Conservation (phyloP, 1,284 basidiomycete genomes). For the Lentinula novae-zelandiae region DNA sequence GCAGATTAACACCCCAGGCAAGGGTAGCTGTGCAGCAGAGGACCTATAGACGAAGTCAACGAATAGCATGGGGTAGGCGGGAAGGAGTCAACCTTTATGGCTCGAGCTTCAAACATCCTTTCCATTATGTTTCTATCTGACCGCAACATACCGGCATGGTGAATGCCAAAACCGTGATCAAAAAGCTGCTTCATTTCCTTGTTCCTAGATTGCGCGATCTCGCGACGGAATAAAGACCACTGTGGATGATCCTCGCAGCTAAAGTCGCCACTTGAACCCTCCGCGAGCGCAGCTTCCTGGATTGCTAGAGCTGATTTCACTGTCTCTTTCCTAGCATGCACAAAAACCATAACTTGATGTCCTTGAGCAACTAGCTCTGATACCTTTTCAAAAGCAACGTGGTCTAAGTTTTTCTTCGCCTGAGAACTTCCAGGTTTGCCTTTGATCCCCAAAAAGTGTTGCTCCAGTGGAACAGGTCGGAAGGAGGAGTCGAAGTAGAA, state of each 20-base stretch:
- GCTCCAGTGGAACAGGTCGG: slow-evolving; percentile 94
- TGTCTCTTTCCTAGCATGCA: slow-evolving; percentile 97
- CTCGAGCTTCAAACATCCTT: slow-evolving; percentile 86
- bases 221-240: slow-evolving; percentile 73
- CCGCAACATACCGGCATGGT: slow-evolving; percentile 98
- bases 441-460: slow-evolving; percentile 94
- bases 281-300: slow-evolving; percentile 75
- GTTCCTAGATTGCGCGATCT: slow-evolving; percentile 81
- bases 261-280: slow-evolving; percentile 77
- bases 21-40: slow-evolving; percentile 98
- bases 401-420: slow-evolving; percentile 87
- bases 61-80: not conserved
- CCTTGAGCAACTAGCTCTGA: slow-evolving; percentile 79
- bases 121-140: slow-evolving; percentile 96
- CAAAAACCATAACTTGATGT: slow-evolving; percentile 99
- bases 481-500: slow-evolving; percentile 99
- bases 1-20: slow-evolving; percentile 99
- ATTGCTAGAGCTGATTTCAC: slow-evolving; percentile 91
- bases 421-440: slow-evolving; percentile 82
- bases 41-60: slow-evolving; percentile 51
- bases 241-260: slow-evolving; percentile 78
- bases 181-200: slow-evolving; percentile 98
- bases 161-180: slow-evolving; percentile 92
- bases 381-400: slow-evolving; percentile 89
- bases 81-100: slow-evolving; percentile 70